A percentile compares a stretch with the other conserved stretches of the same genome.
Evolutionary conservation across 495 filamentous ascomycete genomes (phyloP).

Genomic region (Podospora pseudocomata): DNA sequence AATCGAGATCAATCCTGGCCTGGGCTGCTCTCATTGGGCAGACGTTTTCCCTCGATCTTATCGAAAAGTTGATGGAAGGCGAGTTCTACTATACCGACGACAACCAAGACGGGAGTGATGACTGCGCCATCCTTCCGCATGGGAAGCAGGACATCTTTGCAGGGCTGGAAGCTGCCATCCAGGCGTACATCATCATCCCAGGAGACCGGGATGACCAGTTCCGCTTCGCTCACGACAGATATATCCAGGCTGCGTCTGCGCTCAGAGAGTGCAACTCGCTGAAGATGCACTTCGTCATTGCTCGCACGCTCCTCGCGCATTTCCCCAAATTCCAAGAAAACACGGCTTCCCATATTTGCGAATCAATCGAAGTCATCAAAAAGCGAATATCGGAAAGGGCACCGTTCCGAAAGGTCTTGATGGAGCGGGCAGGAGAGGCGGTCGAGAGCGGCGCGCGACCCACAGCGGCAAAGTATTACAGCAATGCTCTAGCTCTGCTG

Average conservation of each 20-base stretch:
- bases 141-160: slow-evolving; percentile 49
- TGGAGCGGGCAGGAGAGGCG: slow-evolving; percentile 70
- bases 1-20: slow-evolving; percentile 71
- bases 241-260: slow-evolving; percentile 67
- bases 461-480: slow-evolving; percentile 74
- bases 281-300: slow-evolving; percentile 86
- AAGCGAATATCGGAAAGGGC: slow-evolving; percentile 53
- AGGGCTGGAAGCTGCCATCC: slow-evolving; percentile 73
- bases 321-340: slow-evolving; percentile 59
- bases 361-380: slow-evolving; percentile 68
- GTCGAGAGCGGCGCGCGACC: slow-evolving; percentile 74
- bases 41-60: slow-evolving; percentile 72
- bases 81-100: slow-evolving; percentile 58
- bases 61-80: slow-evolving; percentile 71
- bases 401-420: slow-evolving; percentile 67
- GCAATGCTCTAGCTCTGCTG: slow-evolving; percentile 68
- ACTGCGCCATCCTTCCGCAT: slow-evolving; percentile 4
- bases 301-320: slow-evolving; percentile 71
- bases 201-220: slow-evolving; percentile 71
- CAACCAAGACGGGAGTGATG: slow-evolving; percentile 18
- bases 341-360: slow-evolving; percentile 71
- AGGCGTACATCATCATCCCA: slow-evolving; percentile 70
- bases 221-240: slow-evolving; percentile 80
- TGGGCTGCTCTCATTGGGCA: slow-evolving; percentile 80
- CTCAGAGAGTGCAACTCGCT: slow-evolving; percentile 65